These are phyloP conservation scores for Incumbomyces lentus DNA, from an alignment of 2,329 filamentous ascomycete species.

Conservation along the genomic window DNA sequence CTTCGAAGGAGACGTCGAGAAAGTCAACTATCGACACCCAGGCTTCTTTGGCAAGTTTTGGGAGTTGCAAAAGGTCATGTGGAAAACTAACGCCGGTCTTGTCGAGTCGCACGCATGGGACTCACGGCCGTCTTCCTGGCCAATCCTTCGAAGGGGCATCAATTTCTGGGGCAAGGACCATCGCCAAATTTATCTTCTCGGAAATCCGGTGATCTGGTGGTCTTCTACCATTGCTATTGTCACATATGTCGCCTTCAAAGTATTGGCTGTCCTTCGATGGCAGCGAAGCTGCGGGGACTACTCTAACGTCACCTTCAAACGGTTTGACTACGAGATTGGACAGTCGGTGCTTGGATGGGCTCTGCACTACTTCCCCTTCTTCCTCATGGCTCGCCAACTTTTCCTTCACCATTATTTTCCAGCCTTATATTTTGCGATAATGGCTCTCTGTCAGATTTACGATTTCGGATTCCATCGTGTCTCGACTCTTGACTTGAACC, in stretches of 20 bases:
- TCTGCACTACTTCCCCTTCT: conserved; percentile 98
- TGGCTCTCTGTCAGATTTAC: conserved; percentile 78
- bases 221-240: conserved; percentile 67
- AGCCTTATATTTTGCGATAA: conserved; percentile 86
- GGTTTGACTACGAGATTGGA: conserved; percentile 95
- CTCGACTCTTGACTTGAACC: conserved; percentile 54
- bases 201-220: conserved; percentile 94
- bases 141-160: conserved; percentile 82
- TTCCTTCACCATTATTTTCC: conserved; percentile 99
- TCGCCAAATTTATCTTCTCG: conserved; percentile 91
- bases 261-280: conserved; percentile 77
- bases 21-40: conserved; percentile 89
- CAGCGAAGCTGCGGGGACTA: conserved; percentile 90
- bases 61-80: conserved; percentile 97
- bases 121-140: conserved; percentile 88
- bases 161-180: conserved; percentile 97
- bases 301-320: conserved; percentile 70
- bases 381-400: conserved; percentile 91
- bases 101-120: conserved; percentile 98
- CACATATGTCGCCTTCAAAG: conserved; percentile 77
- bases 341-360: conserved; percentile 86
- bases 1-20: conserved; percentile 66
- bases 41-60: conserved; percentile 97
- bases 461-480: conserved; percentile 75
- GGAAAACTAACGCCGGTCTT: conserved; percentile 92